phyloP scores from a whole-genome alignment of 129 eudicot genomes.

The Pseudognaphalium luteoalbum region DNA sequence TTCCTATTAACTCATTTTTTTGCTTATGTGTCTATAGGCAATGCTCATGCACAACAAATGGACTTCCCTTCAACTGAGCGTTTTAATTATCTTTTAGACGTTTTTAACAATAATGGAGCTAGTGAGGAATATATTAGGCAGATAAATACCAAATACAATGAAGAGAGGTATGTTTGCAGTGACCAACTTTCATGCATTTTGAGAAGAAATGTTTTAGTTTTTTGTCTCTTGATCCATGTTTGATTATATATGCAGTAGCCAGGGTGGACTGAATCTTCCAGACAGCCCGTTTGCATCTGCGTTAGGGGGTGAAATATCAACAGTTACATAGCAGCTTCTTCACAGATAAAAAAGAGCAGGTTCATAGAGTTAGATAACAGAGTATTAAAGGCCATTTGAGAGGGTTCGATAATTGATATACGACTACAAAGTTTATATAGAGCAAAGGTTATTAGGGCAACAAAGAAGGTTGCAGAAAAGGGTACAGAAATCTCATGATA shows the following conservation, averaged over 20 bases:
- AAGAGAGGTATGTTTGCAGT: conserved; percentile 54
- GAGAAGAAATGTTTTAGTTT: neutral
- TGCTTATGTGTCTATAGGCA: neutral
- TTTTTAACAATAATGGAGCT: conserved; percentile 44
- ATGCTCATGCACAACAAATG: conserved; percentile 36
- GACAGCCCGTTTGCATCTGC: conserved; percentile 70
- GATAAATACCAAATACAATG: conserved; percentile 43
- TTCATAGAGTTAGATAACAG: conserved; percentile 40
- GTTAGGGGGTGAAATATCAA: conserved; percentile 49
- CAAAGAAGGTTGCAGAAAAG: conserved; percentile 33
- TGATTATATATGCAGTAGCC: conserved; percentile 39
- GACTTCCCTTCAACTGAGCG: conserved; percentile 49
- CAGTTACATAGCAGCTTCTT: conserved; percentile 47
- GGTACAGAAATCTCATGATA: conserved; percentile 22
- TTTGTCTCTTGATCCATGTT: neutral
- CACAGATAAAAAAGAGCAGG: conserved; percentile 35
- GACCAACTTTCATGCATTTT: neutral
- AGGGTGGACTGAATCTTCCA: conserved; percentile 61
- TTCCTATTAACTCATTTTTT: neutral
- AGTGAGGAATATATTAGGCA: conserved; percentile 49
- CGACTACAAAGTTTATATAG: conserved; percentile 29
- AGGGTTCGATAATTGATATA: conserved; percentile 28
- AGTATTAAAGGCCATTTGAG: conserved; percentile 32
- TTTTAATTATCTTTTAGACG: conserved; percentile 47
- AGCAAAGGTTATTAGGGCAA: conserved; percentile 25